Evolutionary conservation across 208 protist species (phyloP).

Genomic region (Crithidia thermophila): DNA sequence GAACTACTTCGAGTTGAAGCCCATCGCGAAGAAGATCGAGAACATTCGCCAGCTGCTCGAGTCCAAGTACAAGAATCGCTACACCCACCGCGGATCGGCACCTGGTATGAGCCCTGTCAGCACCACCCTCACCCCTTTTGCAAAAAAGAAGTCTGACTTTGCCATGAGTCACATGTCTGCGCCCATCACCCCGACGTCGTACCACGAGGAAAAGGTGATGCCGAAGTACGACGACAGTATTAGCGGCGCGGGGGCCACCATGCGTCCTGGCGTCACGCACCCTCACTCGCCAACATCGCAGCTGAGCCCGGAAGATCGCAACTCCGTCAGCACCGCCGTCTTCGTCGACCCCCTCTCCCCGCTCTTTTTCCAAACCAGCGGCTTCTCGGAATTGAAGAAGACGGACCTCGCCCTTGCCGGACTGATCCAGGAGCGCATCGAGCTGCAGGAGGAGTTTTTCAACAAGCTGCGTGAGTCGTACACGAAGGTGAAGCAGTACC

Average conservation of each 20-base stretch:
- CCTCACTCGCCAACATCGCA: neutral
- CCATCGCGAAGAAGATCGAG: conserved; percentile 71
- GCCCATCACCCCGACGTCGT: conserved; percentile 17
- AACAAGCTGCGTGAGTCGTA: conserved; percentile 61
- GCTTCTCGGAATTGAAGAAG: conserved; percentile 19
- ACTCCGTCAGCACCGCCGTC: conserved; percentile 3
- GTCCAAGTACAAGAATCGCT: conserved; percentile 6
- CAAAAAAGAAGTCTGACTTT: conserved; percentile 7
- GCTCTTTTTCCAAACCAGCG: conserved; percentile 17
- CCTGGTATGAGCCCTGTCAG: conserved; percentile 1
- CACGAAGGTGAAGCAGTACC: conserved; percentile 57
- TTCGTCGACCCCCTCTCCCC: conserved; percentile 25
- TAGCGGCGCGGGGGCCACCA: no score
- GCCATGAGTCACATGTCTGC: conserved; percentile 9
- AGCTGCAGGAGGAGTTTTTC: conserved; percentile 66
- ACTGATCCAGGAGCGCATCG: conserved; percentile 33
- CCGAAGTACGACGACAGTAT: neutral
- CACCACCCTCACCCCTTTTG: neutral
- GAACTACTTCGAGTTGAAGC: conserved; percentile 82
- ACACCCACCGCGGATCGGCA: conserved; percentile 16
- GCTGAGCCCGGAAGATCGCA: conserved; percentile 2
- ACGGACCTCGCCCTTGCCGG: conserved; percentile 28
- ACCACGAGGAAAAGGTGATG: neutral
- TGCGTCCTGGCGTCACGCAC: neutral
- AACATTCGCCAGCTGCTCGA: conserved; percentile 48